phyloP scores from a whole-genome alignment of 2,329 filamentous ascomycete genomes.

The Ceratocystis destructans region DNA sequence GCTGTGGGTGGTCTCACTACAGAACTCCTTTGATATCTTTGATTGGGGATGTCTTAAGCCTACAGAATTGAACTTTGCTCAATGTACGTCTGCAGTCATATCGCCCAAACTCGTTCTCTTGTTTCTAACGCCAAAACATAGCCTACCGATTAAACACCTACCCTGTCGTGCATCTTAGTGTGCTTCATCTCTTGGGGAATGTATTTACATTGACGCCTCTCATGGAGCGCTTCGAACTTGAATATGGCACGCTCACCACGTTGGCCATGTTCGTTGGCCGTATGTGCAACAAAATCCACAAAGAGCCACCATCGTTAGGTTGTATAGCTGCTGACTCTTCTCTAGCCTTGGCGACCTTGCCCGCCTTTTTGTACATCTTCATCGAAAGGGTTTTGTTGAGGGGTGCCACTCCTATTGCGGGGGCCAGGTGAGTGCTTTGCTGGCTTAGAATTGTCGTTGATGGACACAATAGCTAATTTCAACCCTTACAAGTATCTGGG shows the following conservation, averaged over 20 bases:
- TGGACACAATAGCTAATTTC: background rate
- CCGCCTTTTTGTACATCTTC: conserved; percentile 66
- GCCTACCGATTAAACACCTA: conserved; percentile 91
- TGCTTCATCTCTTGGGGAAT: conserved; percentile 72
- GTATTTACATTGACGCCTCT: conserved; percentile 69
- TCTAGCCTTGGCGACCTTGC: conserved; percentile 65
- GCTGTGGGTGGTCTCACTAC: conserved; percentile 59
- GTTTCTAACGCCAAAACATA: conserved; percentile 27
- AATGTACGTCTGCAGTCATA: conserved; percentile 9
- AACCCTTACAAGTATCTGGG: conserved; percentile 56
- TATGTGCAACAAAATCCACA: conserved; percentile 34
- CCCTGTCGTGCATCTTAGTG: conserved; percentile 67
- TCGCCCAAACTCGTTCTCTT: background rate
- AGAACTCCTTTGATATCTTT: conserved; percentile 56
- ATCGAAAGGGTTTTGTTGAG: conserved; percentile 61
- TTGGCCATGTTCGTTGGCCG: conserved; percentile 79
- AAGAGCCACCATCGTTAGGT: background rate
- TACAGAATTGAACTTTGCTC: conserved; percentile 40
- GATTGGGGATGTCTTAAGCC: conserved; percentile 72
- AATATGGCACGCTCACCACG: conserved; percentile 83
- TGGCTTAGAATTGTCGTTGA: background rate
- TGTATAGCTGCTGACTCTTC: conserved; percentile 15
- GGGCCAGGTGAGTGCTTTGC: conserved; percentile 52
- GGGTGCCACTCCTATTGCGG: conserved; percentile 60
- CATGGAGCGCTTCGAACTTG: conserved; percentile 82